Percentiles rank a stretch among this genome's conserved stretches.
Evolutionary conservation across 495 filamentous ascomycete species (phyloP).

Genomic region (Lasiosphaeria ovina): DNA sequence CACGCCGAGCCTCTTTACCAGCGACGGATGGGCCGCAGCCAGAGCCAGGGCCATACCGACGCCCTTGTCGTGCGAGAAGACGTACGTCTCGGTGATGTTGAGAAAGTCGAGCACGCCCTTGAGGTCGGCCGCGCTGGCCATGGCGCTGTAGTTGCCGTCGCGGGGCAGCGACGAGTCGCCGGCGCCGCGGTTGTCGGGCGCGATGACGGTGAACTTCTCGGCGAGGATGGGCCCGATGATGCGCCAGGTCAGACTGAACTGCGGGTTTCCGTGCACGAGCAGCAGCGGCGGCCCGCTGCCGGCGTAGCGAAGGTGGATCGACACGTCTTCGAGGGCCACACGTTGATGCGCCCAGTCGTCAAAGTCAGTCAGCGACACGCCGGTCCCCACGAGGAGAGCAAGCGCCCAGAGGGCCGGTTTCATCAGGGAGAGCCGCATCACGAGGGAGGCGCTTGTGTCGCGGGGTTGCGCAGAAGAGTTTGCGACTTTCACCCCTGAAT

Average conservation of each 20-base stretch:
- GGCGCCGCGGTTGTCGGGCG: constrained; percentile 39
- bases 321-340: constrained; percentile 35
- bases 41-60: constrained; percentile 37
- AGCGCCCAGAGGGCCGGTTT: too few species aligned
- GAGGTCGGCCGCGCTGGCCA: constrained; percentile 31
- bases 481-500: too few species aligned
- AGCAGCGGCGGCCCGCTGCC: constrained; percentile 39
- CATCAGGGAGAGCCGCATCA: too few species aligned
- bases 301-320: constrained; percentile 43
- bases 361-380: neutral
- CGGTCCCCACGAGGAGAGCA: too few species aligned
- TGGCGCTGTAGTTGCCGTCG: constrained; percentile 36
- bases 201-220: constrained; percentile 52
- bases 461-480: too few species aligned
- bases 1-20: constrained; percentile 29
- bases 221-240: constrained; percentile 56
- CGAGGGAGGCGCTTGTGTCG: too few species aligned
- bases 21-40: constrained; percentile 27
- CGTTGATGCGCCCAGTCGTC: constrained; percentile 27
- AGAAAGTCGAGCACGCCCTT: constrained; percentile 41
- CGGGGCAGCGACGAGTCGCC: constrained; percentile 37
- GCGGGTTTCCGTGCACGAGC: constrained; percentile 40
- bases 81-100: constrained; percentile 36
- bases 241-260: constrained; percentile 49
- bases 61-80: constrained; percentile 45